Evolutionary conservation across 2,329 filamentous ascomycete species (phyloP), one percentile per base, ranked within the genome.

Genomic region (Colletotrichum trifolii): DNA sequence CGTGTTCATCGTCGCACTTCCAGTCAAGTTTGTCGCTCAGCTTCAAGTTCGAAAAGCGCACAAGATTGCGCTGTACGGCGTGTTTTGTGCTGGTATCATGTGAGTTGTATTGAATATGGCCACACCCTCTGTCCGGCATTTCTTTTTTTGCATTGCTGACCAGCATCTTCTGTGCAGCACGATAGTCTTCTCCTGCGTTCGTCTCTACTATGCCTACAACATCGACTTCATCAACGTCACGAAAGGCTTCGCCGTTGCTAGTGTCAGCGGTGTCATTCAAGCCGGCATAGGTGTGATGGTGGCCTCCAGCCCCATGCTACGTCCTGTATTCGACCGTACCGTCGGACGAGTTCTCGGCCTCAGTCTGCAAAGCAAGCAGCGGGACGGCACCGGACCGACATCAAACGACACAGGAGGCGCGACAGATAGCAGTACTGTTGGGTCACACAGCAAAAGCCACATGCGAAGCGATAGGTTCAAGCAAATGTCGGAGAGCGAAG

Each of bases 401-500:
- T 48, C 15, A 33, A 25, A 39, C 6, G 17, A 25, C 35, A 11
- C 54, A 39, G 36, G 49, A 8, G 54, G 54, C 11, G 42, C 36
- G 8, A 47, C 45, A 6, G 15, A 8, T 13, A 12, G 25, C 15
- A 17, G 35, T 10, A 39, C 38, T 48, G 46, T 12, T 33, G 33
- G 3, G 9, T 15, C 2, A 40, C 38, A 8, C 40, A 53, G 35
- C 33, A 35, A 7, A 40, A 6, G 11, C 13, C 15, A 2, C 40
- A 46, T 47, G 8, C 40, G 39, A 8, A 38, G 12, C 7, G 40
- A 53, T 8, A 42, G 48, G n/a, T 70, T 70, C 39, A 54, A 66
- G 15, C 64, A 66, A 25, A 61, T 71, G 35, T 59, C 69, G 3
- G 69, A 69, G 34, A 69, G 69, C 45, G 67, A 70, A 25, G 68